Conservation (phyloP, 768 basidiomycete species). For the Termitomyces bulborhizus region DNA sequence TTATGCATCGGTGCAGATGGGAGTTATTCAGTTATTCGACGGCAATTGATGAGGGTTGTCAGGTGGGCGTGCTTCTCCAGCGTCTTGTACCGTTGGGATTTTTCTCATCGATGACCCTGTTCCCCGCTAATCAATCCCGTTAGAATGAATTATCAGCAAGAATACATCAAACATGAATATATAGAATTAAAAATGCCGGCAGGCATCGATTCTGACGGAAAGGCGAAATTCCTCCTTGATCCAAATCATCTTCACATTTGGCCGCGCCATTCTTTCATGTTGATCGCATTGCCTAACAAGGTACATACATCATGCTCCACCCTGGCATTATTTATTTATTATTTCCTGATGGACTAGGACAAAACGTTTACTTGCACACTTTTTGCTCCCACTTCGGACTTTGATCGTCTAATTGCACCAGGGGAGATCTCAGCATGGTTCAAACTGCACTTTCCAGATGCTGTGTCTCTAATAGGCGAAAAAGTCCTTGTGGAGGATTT, state of each 20-base stretch:
- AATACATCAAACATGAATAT: conserved; percentile 94
- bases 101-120: conserved; percentile 27
- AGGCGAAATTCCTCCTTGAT: conserved; percentile 76
- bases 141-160: conserved; percentile 94
- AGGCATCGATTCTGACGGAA: conserved; percentile 52
- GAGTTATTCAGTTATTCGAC: conserved; percentile 84
- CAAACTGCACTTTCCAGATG: conserved; percentile 79
- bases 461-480: conserved; percentile 80
- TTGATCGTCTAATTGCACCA: conserved; percentile 59
- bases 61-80: conserved; percentile 49
- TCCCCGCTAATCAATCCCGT: conserved; percentile 15
- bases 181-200: conserved; percentile 95
- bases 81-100: conserved; percentile 13
- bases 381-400: conserved; percentile 78
- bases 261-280: conserved; percentile 99
- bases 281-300: conserved; percentile 97
- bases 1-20: conserved; percentile 92
- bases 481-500: conserved; percentile 73
- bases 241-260: conserved; percentile 97
- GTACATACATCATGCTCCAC: conserved; percentile 38
- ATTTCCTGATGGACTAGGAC: conserved; percentile 56
- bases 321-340: conserved; percentile 14
- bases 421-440: conserved; percentile 70
- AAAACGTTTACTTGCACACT: conserved; percentile 96
- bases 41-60: conserved; percentile 92